Conservation (phyloP, 345 rosid genomes). For the Viola odorata region DNA sequence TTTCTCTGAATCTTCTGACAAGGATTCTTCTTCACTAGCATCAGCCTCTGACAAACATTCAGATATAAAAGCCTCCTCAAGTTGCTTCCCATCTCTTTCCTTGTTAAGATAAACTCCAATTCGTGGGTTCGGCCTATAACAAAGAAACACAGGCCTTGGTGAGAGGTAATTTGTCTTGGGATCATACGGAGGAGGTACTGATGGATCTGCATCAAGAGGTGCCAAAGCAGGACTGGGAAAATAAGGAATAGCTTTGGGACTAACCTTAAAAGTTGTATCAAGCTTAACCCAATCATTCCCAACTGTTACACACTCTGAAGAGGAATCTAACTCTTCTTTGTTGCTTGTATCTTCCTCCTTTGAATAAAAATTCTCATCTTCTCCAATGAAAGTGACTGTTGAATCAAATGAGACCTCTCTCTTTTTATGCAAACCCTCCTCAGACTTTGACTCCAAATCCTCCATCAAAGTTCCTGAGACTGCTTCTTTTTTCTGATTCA, state of each 20-base stretch:
- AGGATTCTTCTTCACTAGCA: slow-evolving; percentile 38
- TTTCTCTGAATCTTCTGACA: slow-evolving; percentile 36
- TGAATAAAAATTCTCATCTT: slow-evolving; percentile 12
- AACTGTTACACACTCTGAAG: slow-evolving; percentile 7
- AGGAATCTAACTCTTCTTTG: slow-evolving; percentile 6
- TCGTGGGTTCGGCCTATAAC: slow-evolving; percentile 56
- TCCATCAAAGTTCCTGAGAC: slow-evolving; percentile 16
- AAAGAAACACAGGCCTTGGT: slow-evolving; percentile 61
- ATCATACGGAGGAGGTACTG: slow-evolving; percentile 43
- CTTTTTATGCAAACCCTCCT: slow-evolving; percentile 17
- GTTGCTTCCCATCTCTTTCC: slow-evolving; percentile 37
- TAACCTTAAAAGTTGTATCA: slow-evolving; percentile 41
- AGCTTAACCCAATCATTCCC: slow-evolving; percentile 39
- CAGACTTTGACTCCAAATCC: slow-evolving; percentile 21
- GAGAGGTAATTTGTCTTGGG: slow-evolving; percentile 54
- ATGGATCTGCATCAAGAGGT: slow-evolving; percentile 56
- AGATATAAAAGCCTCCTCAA: slow-evolving; percentile 42
- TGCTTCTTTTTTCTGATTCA: slow-evolving; percentile 5
- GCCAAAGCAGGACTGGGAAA: slow-evolving; percentile 39
- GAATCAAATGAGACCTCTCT: slow-evolving; percentile 35
- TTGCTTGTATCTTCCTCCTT: slow-evolving; percentile 4
- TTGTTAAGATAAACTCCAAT: slow-evolving; percentile 33
- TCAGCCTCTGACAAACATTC: slow-evolving; percentile 50
- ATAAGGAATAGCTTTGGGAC: slow-evolving; percentile 29
- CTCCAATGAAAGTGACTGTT: slow-evolving; percentile 29